phyloP scores from a whole-genome alignment of 2,329 filamentous ascomycete genomes.

The Diaporthe sp. region DNA sequence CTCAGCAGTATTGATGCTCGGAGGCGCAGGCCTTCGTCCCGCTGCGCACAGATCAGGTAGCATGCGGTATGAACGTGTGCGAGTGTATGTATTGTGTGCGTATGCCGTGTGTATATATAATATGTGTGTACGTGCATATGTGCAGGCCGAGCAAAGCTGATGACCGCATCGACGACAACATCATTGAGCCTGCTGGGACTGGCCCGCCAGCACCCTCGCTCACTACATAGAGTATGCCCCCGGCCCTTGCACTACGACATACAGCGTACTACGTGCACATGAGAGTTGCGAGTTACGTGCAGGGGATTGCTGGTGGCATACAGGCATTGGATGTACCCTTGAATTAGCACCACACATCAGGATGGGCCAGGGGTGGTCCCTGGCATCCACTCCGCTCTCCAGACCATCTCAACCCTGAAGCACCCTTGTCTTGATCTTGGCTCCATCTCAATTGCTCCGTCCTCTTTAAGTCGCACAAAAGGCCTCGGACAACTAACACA shows the following conservation, averaged over 20 bases:
- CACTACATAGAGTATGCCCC: conserved; percentile 25
- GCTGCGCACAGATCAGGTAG: conserved; percentile 13
- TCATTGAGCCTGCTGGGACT: conserved; percentile 23
- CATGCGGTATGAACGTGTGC: not conserved
- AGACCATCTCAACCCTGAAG: conserved; percentile 54
- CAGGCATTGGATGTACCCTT: conserved; percentile 50
- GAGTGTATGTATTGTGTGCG: not conserved
- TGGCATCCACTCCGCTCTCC: conserved; percentile 52
- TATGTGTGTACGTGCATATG: conserved; percentile 11
- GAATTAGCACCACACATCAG: conserved; percentile 56
- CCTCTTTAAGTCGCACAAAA: conserved; percentile 66
- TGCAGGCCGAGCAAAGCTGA: conserved; percentile 12
- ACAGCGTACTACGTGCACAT: conserved; percentile 25
- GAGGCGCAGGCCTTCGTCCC: not conserved
- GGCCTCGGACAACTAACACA: conserved; percentile 53
- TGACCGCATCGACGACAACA: conserved; percentile 28
- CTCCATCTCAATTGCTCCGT: conserved; percentile 60
- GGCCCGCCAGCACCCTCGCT: conserved; percentile 33
- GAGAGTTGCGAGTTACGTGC: conserved; percentile 27
- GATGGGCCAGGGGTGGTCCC: conserved; percentile 53
- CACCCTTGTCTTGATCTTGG: conserved; percentile 55
- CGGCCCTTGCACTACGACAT: conserved; percentile 29
- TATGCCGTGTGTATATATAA: conserved; percentile 1
- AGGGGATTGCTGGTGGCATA: conserved; percentile 49
- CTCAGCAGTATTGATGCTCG: not conserved